Evolutionary conservation across 106 monocot genomes (phyloP).

Genomic region (Dioscorea dumetorum): DNA sequence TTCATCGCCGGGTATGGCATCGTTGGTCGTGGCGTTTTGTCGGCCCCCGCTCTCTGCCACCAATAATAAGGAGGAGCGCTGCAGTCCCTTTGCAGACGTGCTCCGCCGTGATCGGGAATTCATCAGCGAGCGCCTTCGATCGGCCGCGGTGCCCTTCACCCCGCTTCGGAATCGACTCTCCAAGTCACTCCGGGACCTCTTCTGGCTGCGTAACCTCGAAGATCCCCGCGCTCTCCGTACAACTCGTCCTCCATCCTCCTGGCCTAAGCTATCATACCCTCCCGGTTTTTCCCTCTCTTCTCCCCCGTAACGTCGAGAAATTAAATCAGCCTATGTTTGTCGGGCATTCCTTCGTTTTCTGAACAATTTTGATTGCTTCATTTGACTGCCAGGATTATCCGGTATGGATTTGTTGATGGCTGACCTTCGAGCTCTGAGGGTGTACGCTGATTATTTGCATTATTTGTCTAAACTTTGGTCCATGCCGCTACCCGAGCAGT

Average conservation of each 20-base stretch:
- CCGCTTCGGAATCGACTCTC: slow-evolving; percentile 15
- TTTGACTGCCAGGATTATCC: slow-evolving; percentile 39
- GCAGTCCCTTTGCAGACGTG: not conserved
- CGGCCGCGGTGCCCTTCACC: slow-evolving; percentile 1
- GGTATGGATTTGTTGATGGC: slow-evolving; percentile 67
- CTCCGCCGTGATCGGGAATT: slow-evolving; percentile 37
- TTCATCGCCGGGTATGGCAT: not conserved
- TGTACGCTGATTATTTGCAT: slow-evolving; percentile 43
- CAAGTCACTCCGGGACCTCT: slow-evolving; percentile 27
- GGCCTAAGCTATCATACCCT: slow-evolving; percentile 28
- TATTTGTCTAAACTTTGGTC: slow-evolving; percentile 31
- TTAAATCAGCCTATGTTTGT: not conserved
- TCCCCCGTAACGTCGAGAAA: not conserved
- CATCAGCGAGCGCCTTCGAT: slow-evolving; percentile 16
- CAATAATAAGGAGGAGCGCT: not conserved
- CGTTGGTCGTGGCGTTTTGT: not conserved
- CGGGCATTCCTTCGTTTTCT: not conserved
- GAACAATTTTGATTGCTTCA: not conserved
- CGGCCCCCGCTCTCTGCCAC: not conserved
- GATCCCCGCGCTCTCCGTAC: not conserved
- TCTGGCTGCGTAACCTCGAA: slow-evolving; percentile 71
- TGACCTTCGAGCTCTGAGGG: slow-evolving; percentile 68
- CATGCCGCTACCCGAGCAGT: slow-evolving; percentile 62
- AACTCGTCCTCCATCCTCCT: not conserved
- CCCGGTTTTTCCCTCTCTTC: slow-evolving; percentile 24